phyloP scores from a whole-genome alignment of 129 eudicot genomes.

The Tanacetum coccineum region DNA sequence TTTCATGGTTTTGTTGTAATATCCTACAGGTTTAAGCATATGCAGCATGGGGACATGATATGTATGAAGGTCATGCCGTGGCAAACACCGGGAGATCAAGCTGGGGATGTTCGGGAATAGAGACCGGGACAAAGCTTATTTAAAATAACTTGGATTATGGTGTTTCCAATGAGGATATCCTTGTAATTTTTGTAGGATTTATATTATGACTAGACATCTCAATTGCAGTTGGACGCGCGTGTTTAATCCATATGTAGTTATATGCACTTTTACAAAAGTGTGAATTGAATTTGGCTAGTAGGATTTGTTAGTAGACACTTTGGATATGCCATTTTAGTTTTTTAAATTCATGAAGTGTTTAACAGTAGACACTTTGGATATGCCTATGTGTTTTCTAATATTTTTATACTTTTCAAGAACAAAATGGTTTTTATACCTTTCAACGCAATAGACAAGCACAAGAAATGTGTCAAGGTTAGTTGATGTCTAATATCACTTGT shows the following conservation, averaged over 20 bases:
- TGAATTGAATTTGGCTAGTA: neutral
- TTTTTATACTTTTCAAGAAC: no score
- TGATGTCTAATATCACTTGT: no score
- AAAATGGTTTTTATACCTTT: no score
- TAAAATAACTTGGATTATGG: slow-evolving; percentile 50
- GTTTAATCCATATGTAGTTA: neutral
- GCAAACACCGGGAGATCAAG: slow-evolving; percentile 29
- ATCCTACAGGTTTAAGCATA: slow-evolving; percentile 34
- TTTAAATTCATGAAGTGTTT: neutral
- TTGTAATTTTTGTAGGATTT: slow-evolving; percentile 27
- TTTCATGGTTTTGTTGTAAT: neutral
- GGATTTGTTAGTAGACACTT: neutral
- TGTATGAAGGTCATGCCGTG: slow-evolving; percentile 39
- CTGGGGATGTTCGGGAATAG: slow-evolving; percentile 28
- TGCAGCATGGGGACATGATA: slow-evolving; percentile 47
- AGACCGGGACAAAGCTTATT: slow-evolving; percentile 48
- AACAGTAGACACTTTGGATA: no score
- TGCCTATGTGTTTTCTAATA: no score
- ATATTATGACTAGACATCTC: neutral
- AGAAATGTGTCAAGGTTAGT: no score
- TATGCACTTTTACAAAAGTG: neutral
- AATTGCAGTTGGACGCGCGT: neutral
- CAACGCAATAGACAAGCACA: no score
- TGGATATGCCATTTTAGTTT: neutral
- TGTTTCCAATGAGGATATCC: slow-evolving; percentile 49